These are phyloP conservation scores for Pseudogymnoascus sp. DNA, from an alignment of 2,329 filamentous ascomycete genomes.

Conservation along the genomic window DNA sequence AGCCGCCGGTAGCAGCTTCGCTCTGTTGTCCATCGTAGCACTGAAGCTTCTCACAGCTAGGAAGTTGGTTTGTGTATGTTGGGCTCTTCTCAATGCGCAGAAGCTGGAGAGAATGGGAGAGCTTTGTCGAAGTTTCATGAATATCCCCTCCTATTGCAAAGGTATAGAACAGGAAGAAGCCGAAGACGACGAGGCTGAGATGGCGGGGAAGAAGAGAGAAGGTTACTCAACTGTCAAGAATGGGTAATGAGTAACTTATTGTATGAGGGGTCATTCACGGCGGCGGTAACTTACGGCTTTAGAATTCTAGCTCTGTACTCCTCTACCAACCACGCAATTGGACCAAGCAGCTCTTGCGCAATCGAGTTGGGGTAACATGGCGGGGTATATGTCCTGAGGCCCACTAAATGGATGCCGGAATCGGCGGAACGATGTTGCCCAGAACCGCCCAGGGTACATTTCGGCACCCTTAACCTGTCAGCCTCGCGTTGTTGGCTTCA, in stretches of 20 bases:
- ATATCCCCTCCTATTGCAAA: background rate
- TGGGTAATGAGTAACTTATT: background rate
- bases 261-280: background rate
- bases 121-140: background rate
- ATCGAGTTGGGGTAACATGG: slow-evolving; percentile 5
- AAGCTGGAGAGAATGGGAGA: background rate
- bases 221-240: background rate
- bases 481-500: background rate
- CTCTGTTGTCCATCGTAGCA: slow-evolving; percentile 22
- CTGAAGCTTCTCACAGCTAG: slow-evolving; percentile 12
- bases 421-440: background rate
- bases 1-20: slow-evolving; percentile 40
- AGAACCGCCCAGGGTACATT: background rate
- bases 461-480: background rate
- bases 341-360: background rate
- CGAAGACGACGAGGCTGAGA: background rate
- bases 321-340: background rate
- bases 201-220: background rate
- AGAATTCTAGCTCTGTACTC: background rate
- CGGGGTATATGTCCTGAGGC: background rate
- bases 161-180: background rate
- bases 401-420: background rate
- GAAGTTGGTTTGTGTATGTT: background rate
- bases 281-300: slow-evolving; percentile 1
- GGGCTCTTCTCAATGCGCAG: background rate